phyloP scores from a whole-genome alignment of 768 basidiomycete species.

The Cyclocybe cylindracea region DNA sequence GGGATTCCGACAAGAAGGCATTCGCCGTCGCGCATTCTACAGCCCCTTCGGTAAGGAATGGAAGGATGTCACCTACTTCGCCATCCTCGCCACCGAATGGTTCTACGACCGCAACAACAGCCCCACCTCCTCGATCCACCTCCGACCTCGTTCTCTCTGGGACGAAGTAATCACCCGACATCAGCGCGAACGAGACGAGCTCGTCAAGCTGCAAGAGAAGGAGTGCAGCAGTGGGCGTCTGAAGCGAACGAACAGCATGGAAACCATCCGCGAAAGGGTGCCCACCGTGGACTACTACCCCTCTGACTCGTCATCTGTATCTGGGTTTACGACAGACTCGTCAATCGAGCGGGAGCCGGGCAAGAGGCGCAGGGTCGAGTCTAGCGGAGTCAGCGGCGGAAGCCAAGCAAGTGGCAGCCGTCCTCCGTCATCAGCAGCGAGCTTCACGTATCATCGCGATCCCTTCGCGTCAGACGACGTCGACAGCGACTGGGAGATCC shows the following conservation, averaged over 20 bases:
- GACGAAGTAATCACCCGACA: conserved; percentile 64
- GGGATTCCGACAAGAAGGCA: conserved; percentile 67
- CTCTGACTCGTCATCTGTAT: conserved; percentile 8
- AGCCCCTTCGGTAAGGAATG: conserved; percentile 44
- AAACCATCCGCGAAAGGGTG: conserved; percentile 35
- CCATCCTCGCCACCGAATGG: conserved; percentile 67
- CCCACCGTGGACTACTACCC: not conserved
- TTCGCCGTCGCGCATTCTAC: conserved; percentile 53
- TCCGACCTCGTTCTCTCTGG: conserved; percentile 48
- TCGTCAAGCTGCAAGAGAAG: conserved; percentile 51
- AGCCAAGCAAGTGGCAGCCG: no score
- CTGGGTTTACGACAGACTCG: conserved; percentile 5
- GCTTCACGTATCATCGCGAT: no score
- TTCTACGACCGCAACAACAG: conserved; percentile 13
- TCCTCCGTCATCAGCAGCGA: no score
- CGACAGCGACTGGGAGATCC: no score
- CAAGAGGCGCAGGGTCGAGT: no score
- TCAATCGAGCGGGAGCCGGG: not conserved
- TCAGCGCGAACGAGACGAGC: conserved; percentile 54
- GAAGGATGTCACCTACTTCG: conserved; percentile 63
- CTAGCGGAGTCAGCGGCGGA: no score
- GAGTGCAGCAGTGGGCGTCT: conserved; percentile 5
- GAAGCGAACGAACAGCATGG: conserved; percentile 39
- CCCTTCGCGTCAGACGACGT: no score
- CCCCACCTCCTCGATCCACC: conserved; percentile 12